These are phyloP conservation scores for Phycomyces blakesleeanus DNA, from an alignment of 192 early-diverging fungal genomes.

Conservation along the genomic window DNA sequence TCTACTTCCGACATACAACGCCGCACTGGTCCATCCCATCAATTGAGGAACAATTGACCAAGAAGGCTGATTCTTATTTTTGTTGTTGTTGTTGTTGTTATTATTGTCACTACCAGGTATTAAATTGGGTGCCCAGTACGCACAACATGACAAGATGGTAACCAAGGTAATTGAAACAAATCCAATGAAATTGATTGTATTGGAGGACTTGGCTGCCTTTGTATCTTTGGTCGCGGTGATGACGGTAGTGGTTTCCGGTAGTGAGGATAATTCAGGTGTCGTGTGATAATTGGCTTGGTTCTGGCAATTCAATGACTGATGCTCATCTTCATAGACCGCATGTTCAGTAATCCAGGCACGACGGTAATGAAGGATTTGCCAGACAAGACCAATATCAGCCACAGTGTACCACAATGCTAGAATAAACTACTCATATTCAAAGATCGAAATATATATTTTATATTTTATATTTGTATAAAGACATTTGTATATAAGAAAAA, in stretches of 20 bases:
- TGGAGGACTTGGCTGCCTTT: neutral
- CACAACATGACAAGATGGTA: neutral
- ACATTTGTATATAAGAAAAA: too few species aligned
- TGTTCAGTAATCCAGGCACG: slow-evolving; percentile 3
- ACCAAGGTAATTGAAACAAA: neutral
- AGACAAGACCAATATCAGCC: slow-evolving; percentile 62
- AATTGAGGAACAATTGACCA: slow-evolving; percentile 49
- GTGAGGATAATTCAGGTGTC: too few species aligned
- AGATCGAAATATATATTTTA: too few species aligned
- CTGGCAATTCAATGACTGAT: too few species aligned
- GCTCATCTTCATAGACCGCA: neutral
- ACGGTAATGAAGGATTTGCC: slow-evolving; percentile 60
- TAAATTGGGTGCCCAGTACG: neutral
- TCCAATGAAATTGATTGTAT: neutral
- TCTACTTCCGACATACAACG: slow-evolving; percentile 66
- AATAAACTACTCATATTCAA: slow-evolving; percentile 39
- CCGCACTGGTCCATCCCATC: slow-evolving; percentile 71
- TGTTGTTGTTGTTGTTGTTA: too few species aligned
- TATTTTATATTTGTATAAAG: too few species aligned
- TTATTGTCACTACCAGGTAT: neutral
- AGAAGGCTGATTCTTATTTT: too few species aligned
- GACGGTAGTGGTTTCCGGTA: neutral
- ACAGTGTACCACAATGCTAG: slow-evolving; percentile 68
- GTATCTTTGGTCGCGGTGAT: neutral
- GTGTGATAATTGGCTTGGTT: too few species aligned